Conservation (phyloP, 1,284 basidiomycete genomes). For the Puccinia triticina region DNA sequence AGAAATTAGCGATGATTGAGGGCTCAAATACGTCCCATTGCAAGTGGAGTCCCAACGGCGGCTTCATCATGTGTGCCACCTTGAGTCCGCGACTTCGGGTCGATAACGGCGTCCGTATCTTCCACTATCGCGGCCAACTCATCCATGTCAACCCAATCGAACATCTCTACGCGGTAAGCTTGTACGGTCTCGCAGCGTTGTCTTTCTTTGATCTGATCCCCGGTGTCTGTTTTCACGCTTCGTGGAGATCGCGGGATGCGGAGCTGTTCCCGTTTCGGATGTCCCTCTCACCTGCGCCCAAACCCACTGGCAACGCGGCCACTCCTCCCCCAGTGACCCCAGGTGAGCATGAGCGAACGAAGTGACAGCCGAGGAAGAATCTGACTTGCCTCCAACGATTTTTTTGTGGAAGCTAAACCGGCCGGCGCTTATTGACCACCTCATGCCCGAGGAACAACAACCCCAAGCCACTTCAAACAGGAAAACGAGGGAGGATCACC, state of each 20-base stretch:
- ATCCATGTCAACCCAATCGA: constrained; percentile 76
- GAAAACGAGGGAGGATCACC: constrained; percentile 75
- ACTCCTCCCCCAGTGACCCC: background rate
- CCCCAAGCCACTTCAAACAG: constrained; percentile 81
- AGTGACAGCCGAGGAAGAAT: constrained; percentile 53
- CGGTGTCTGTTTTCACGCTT: background rate
- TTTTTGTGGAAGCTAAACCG: constrained; percentile 65
- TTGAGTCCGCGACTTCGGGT: constrained; percentile 90
- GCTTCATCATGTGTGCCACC: constrained; percentile 89
- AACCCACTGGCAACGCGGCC: background rate
- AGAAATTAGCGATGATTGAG: constrained; percentile 82
- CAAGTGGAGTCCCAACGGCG: constrained; percentile 93
- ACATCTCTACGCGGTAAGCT: constrained; percentile 76
- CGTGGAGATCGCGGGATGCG: constrained; percentile 32
- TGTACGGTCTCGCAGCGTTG: background rate
- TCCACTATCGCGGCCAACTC: constrained; percentile 86
- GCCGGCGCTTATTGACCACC: constrained; percentile 86
- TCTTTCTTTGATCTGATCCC: background rate
- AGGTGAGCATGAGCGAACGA: constrained; percentile 19
- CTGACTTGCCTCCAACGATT: constrained; percentile 61
- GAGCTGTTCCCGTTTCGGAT: constrained; percentile 35
- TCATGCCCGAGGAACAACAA: constrained; percentile 81
- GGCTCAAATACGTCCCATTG: constrained; percentile 91
- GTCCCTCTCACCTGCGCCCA: constrained; percentile 36
- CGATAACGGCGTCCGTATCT: constrained; percentile 94